Conservation (phyloP, 257 asterid genomes). For the Knoxia roxburghii region DNA sequence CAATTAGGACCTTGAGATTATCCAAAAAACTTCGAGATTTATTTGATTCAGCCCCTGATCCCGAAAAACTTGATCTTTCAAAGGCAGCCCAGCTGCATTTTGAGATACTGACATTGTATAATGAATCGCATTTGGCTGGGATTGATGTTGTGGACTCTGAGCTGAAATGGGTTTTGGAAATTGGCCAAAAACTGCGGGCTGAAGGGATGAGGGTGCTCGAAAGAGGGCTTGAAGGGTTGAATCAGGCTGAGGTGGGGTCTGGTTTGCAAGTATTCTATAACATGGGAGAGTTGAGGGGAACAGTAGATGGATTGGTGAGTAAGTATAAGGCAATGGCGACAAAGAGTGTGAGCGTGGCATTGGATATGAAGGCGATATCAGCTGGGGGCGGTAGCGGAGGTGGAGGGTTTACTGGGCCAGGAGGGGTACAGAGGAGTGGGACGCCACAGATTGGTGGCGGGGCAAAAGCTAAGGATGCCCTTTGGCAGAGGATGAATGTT, state of each 20-base stretch:
- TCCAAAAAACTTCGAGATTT: constrained; percentile 61
- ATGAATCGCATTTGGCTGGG: constrained; percentile 68
- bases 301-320: constrained; percentile 85
- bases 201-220: constrained; percentile 92
- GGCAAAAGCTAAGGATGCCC: constrained; percentile 80
- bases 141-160: constrained; percentile 77
- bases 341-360: constrained; percentile 64
- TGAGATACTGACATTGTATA: constrained; percentile 65
- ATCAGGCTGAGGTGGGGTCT: constrained; percentile 94
- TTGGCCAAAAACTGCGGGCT: constrained; percentile 63
- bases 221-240: constrained; percentile 84
- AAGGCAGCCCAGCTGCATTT: constrained; percentile 91
- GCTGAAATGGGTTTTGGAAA: constrained; percentile 79
- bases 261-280: constrained; percentile 97
- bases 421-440: constrained; percentile 91
- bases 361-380: constrained; percentile 92
- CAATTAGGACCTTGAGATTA: constrained; percentile 55
- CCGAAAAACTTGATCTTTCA: constrained; percentile 72
- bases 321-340: constrained; percentile 79
- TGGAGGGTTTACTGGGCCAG: constrained; percentile 74
- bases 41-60: constrained; percentile 45
- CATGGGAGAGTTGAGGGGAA: constrained; percentile 87
- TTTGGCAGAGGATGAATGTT: constrained; percentile 88
- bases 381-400: constrained; percentile 44
- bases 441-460: constrained; percentile 89